These are phyloP conservation scores for Bertia moriformis DNA, from an alignment of 2,329 filamentous ascomycete species.

Conservation along the genomic window DNA sequence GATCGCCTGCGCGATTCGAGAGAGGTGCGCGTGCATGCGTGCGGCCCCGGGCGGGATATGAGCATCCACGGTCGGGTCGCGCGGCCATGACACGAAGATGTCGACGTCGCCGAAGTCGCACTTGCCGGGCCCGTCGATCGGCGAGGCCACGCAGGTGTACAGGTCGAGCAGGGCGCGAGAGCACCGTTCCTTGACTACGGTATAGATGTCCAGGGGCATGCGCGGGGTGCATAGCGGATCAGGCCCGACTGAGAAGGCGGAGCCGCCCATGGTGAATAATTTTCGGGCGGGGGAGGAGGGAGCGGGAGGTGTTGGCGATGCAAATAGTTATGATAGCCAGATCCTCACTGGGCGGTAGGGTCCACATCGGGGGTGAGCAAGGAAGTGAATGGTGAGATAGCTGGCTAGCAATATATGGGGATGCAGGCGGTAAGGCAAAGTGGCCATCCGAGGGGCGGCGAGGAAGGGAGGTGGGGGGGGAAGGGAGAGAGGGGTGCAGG, in stretches of 20 bases:
- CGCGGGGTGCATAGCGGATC: slow-evolving; percentile 46
- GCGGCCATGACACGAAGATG: slow-evolving; percentile 36
- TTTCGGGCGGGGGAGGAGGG: not conserved
- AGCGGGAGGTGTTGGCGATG: not conserved
- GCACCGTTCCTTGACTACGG: slow-evolving; percentile 27
- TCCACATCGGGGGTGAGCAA: too few species aligned
- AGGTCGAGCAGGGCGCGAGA: slow-evolving; percentile 29
- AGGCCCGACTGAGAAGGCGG: slow-evolving; percentile 32
- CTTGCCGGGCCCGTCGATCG: slow-evolving; percentile 59
- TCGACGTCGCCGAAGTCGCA: slow-evolving; percentile 59
- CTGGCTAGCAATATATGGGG: too few species aligned
- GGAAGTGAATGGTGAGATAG: too few species aligned
- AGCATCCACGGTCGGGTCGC: not conserved
- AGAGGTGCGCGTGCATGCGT: not conserved
- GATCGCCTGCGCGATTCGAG: slow-evolving; percentile 18
- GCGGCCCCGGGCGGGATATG: not conserved
- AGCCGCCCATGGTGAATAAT: slow-evolving; percentile 50
- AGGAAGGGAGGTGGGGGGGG: too few species aligned
- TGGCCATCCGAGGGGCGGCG: too few species aligned
- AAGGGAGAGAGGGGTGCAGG: too few species aligned
- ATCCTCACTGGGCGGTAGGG: too few species aligned
- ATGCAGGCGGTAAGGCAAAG: too few species aligned
- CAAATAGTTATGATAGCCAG: too few species aligned
- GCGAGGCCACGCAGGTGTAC: slow-evolving; percentile 38
- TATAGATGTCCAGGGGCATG: slow-evolving; percentile 45